Conservation (phyloP, 2,329 filamentous ascomycete species). For the Penicillium sp. region DNA sequence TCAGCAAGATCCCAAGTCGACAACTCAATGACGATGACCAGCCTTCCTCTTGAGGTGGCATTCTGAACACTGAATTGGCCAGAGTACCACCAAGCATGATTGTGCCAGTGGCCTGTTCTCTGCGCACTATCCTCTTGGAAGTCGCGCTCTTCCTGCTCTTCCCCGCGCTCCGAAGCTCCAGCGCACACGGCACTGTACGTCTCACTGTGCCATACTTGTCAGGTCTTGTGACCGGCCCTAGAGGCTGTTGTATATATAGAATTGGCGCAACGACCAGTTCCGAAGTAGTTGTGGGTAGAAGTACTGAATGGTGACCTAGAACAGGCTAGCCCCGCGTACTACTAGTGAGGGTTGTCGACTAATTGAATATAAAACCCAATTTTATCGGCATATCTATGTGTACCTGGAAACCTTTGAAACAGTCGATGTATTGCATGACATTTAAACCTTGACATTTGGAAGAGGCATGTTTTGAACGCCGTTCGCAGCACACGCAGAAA, state of each 20-base stretch:
- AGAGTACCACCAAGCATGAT: neutral
- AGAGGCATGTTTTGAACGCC: slow-evolving; percentile 11
- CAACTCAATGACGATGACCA: neutral
- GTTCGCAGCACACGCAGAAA: slow-evolving; percentile 7
- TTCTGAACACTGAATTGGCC: neutral
- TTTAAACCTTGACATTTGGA: neutral
- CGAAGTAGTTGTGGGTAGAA: neutral
- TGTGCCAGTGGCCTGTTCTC: neutral
- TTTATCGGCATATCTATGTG: neutral
- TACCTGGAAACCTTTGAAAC: neutral
- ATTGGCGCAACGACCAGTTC: neutral
- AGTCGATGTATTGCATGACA: neutral
- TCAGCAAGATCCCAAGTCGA: neutral
- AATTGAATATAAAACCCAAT: neutral
- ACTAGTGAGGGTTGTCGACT: neutral
- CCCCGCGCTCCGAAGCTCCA: neutral
- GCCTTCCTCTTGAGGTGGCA: neutral
- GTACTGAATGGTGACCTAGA: neutral
- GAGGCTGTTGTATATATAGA: neutral
- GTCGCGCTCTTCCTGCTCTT: neutral
- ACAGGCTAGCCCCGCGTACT: neutral
- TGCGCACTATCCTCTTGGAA: neutral
- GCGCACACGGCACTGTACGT: neutral
- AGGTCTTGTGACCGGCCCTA: neutral
- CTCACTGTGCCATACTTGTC: neutral